These are phyloP conservation scores for Trichoderma simmonsii DNA, from an alignment of 2,329 filamentous ascomycete species.

Conservation along the genomic window DNA sequence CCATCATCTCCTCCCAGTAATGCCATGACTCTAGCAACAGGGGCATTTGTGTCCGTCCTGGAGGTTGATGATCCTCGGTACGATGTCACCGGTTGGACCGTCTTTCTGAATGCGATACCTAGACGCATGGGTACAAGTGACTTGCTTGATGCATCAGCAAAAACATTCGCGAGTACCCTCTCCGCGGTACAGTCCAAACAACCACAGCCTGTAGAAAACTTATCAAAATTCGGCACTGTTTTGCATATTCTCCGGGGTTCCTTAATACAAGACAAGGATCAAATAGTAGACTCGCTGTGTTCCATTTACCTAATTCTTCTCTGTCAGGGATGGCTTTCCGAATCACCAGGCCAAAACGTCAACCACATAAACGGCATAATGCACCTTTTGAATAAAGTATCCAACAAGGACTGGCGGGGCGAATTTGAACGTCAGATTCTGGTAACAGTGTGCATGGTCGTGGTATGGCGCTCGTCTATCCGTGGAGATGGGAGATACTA, in stretches of 20 bases:
- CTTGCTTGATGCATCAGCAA: neutral
- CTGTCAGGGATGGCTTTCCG: neutral
- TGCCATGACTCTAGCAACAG: neutral
- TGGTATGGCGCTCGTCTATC: neutral
- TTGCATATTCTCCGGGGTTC: neutral
- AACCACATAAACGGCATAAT: neutral
- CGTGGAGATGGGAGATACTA: neutral
- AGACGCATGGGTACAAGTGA: neutral
- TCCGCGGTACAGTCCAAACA: neutral
- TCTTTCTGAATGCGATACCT: neutral
- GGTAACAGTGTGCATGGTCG: neutral
- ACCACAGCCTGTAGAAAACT: neutral
- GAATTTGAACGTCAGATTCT: neutral
- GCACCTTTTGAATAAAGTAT: neutral
- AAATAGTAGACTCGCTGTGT: neutral
- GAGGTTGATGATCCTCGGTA: neutral
- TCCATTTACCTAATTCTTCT: neutral
- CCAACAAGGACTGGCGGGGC: neutral
- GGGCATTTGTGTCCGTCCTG: neutral
- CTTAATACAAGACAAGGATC: neutral
- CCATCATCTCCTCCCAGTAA: neutral
- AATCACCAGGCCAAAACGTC: neutral
- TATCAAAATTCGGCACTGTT: neutral
- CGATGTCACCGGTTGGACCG: neutral
- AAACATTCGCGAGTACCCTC: neutral